These are phyloP conservation scores for Trichoderma sp. DNA, from an alignment of 2,329 filamentous ascomycete genomes.

Conservation along the genomic window DNA sequence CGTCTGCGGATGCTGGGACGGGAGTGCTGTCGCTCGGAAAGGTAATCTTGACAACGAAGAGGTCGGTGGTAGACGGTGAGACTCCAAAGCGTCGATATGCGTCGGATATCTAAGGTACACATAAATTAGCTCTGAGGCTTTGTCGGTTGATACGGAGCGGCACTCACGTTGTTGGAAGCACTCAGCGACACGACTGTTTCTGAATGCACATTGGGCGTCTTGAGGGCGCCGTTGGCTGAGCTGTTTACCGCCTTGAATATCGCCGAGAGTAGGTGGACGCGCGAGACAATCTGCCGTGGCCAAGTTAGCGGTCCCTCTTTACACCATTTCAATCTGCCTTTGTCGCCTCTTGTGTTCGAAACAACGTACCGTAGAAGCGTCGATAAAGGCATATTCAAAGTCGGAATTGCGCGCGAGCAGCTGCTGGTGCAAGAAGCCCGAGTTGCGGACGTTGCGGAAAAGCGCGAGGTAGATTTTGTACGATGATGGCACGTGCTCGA, in stretches of 20 bases:
- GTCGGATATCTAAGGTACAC: constrained; percentile 72
- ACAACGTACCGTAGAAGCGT: constrained; percentile 73
- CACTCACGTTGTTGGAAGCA: constrained; percentile 75
- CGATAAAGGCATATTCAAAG: constrained; percentile 93
- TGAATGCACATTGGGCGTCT: constrained; percentile 84
- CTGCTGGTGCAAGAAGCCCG: constrained; percentile 77
- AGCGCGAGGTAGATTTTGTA: constrained; percentile 74
- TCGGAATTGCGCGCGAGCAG: constrained; percentile 80
- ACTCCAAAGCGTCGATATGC: constrained; percentile 90
- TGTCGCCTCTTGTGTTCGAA: background rate
- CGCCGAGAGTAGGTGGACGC: constrained; percentile 73
- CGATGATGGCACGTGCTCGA: constrained; percentile 74
- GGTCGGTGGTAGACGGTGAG: constrained; percentile 65
- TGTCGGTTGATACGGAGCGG: too few relatives aligned
- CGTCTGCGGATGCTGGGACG: constrained; percentile 48
- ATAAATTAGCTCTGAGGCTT: background rate
- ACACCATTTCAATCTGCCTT: background rate
- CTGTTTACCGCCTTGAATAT: constrained; percentile 76
- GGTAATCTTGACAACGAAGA: constrained; percentile 83
- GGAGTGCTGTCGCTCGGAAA: constrained; percentile 51
- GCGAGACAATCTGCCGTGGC: constrained; percentile 67
- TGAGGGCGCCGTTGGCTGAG: constrained; percentile 63
- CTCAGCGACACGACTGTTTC: constrained; percentile 83
- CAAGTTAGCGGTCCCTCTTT: background rate
- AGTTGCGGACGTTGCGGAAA: constrained; percentile 77